A percentile compares a stretch with the other conserved stretches of the same genome.
Evolutionary conservation across 2,329 filamentous ascomycete species (phyloP).

Genomic region (Paecilomyces niveus): DNA sequence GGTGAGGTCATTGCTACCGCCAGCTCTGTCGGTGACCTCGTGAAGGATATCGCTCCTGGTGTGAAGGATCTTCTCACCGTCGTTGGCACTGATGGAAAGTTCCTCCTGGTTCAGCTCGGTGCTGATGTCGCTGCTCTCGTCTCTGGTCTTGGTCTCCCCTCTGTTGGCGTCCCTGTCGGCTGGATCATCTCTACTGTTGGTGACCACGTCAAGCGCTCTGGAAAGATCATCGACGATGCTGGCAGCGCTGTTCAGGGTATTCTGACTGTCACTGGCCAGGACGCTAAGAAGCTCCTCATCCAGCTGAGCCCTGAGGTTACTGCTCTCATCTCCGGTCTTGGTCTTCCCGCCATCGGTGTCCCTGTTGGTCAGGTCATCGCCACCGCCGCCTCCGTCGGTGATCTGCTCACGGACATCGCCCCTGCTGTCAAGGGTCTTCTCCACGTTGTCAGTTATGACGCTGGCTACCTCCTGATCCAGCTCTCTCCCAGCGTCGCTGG

Average conservation of each 20-base stretch:
- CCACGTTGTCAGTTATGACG: conserved; percentile 23
- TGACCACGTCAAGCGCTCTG: conserved; percentile 9
- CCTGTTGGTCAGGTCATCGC: conserved; percentile 20
- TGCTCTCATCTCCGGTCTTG: conserved; percentile 20
- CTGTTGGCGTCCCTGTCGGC: conserved; percentile 20
- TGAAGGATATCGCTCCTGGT: conserved; percentile 14
- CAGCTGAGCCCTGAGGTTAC: conserved; percentile 23
- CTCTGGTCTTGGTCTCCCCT: conserved; percentile 17
- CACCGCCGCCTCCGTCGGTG: conserved; percentile 19
- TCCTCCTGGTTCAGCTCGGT: conserved; percentile 16
- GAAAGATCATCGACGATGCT: not conserved
- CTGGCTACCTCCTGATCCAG: conserved; percentile 20
- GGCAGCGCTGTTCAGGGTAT: not conserved
- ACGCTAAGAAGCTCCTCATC: conserved; percentile 20
- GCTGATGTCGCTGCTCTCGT: conserved; percentile 15
- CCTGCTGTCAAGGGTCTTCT: conserved; percentile 18
- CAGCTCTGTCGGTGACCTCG: conserved; percentile 18
- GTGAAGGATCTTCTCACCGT: conserved; percentile 15
- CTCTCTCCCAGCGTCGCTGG: conserved; percentile 20
- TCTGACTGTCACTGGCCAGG: conserved; percentile 21
- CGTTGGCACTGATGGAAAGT: conserved; percentile 12
- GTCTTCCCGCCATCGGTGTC: conserved; percentile 16
- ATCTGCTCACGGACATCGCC: conserved; percentile 17
- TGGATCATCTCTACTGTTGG: conserved; percentile 15
- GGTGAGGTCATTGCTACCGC: conserved; percentile 20